Conservation (phyloP, 2,329 filamentous ascomycete species). For the Botrytis sinoallii region DNA sequence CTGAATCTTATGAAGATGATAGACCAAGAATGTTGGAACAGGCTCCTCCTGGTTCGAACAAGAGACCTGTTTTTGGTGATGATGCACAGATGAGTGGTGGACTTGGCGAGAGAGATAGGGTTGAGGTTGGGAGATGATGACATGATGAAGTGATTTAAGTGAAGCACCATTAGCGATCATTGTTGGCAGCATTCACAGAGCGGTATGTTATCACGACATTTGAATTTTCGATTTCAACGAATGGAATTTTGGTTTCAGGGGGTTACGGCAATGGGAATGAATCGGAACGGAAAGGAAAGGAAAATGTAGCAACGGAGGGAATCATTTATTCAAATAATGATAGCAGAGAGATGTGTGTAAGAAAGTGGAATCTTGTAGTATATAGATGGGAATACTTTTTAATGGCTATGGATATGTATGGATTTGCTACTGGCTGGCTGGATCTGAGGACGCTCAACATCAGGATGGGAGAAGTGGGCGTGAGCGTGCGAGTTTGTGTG, state of each 20-base stretch:
- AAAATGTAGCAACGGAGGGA: neutral
- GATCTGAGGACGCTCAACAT: neutral
- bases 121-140: constrained; percentile 3
- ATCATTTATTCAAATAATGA: neutral
- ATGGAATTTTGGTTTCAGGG: neutral
- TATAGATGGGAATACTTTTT: neutral
- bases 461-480: neutral
- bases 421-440: neutral
- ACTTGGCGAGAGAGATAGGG: constrained; percentile 16
- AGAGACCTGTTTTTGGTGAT: constrained; percentile 25
- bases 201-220: neutral
- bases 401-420: neutral
- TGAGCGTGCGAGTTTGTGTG: neutral
- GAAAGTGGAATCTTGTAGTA: constrained; percentile 1
- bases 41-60: constrained; percentile 29
- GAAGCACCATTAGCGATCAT: neutral
- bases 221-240: neutral
- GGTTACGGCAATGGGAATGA: neutral
- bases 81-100: constrained; percentile 36
- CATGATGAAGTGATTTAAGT: neutral
- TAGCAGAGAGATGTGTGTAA: neutral
- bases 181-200: neutral
- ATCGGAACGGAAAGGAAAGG: neutral
- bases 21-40: constrained; percentile 33
- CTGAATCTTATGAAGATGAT: constrained; percentile 23